Percentiles rank a stretch among this genome's conserved stretches.
Evolutionary conservation across 2,329 filamentous ascomycete genomes (phyloP).

Genomic region (Podosphaera fusca): DNA sequence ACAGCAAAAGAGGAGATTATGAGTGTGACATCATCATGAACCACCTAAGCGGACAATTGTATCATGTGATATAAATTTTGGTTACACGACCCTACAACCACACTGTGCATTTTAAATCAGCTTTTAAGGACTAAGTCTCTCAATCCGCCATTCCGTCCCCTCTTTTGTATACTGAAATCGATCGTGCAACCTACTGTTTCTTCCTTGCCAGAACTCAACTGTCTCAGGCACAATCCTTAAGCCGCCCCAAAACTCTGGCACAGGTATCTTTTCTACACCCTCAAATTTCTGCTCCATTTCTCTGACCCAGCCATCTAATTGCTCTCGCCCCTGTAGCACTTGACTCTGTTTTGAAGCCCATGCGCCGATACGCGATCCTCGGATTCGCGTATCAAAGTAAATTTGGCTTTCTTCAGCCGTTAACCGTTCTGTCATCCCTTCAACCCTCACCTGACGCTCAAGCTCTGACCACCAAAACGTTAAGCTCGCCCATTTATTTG

Average conservation of each 20-base stretch:
- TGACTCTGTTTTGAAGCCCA: slow-evolving; percentile 83
- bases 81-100: no score
- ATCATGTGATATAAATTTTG: background rate
- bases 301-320: slow-evolving; percentile 54
- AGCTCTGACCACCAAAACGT: slow-evolving; percentile 78
- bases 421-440: slow-evolving; percentile 50
- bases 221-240: slow-evolving; percentile 63
- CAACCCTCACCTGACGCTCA: slow-evolving; percentile 78
- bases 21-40: background rate
- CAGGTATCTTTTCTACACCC: slow-evolving; percentile 55
- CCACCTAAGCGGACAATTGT: background rate
- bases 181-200: slow-evolving; percentile 77
- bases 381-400: slow-evolving; percentile 44
- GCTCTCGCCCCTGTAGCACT: slow-evolving; percentile 45
- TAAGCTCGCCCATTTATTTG: slow-evolving; percentile 57
- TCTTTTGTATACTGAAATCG: slow-evolving; percentile 64
- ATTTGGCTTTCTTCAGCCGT: slow-evolving; percentile 44
- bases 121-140: slow-evolving; percentile 49
- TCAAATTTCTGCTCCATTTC: slow-evolving; percentile 58
- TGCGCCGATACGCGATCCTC: slow-evolving; percentile 67
- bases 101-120: background rate
- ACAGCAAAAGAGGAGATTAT: background rate
- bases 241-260: slow-evolving; percentile 89
- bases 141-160: slow-evolving; percentile 33
- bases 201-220: slow-evolving; percentile 92